A percentile compares a stretch with the other conserved stretches of the same genome.
Evolutionary conservation across 2,329 filamentous ascomycete species (phyloP).

Genomic region (Seiridium unicorne): DNA sequence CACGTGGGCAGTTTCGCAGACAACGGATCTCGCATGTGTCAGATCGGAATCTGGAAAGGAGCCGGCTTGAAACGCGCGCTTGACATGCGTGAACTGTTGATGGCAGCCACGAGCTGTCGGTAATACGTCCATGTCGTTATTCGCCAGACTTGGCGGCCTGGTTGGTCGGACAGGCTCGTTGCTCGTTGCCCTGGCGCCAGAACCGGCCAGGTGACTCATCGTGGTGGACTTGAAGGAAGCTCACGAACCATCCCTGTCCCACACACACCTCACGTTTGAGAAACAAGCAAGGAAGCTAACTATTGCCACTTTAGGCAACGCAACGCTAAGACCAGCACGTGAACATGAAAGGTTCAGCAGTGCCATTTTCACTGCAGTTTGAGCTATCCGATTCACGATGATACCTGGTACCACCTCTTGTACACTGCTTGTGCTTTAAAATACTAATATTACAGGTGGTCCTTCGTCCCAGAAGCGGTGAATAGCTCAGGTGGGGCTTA

Average conservation of each 20-base stretch:
- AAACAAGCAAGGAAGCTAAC: constrained; percentile 10
- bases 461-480: neutral
- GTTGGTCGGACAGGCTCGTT: neutral
- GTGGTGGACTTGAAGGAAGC: neutral
- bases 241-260: neutral
- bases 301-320: constrained; percentile 16
- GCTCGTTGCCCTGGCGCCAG: neutral
- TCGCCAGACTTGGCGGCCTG: too few species aligned
- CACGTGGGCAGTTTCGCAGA: neutral
- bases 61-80: neutral
- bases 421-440: too few species aligned
- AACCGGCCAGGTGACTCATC: constrained; percentile 6
- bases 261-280: constrained; percentile 2
- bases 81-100: neutral
- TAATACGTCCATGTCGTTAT: too few species aligned
- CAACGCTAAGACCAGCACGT: constrained; percentile 11
- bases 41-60: neutral
- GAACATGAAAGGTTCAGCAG: neutral
- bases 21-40: neutral
- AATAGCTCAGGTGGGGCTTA: neutral
- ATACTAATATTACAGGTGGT: too few species aligned
- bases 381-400: neutral
- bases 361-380: neutral
- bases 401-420: neutral
- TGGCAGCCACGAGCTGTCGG: too few species aligned